Evolutionary conservation across 108 stramenopile species (phyloP).

Genomic region (Nitzschia inconspicua): DNA sequence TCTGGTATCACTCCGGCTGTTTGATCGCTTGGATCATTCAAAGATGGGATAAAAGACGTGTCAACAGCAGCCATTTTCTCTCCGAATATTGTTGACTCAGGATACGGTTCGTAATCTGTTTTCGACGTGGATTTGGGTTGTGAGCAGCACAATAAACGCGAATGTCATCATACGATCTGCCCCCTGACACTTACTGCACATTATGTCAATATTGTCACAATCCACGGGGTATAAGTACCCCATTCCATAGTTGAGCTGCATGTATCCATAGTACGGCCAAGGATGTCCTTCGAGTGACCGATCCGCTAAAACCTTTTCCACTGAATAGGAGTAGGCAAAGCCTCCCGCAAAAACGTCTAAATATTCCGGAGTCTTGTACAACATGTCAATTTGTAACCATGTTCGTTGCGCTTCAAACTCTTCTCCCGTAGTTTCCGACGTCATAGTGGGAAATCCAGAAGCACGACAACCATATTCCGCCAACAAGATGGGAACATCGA

Average conservation of each 20-base stretch:
- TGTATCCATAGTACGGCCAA: constrained; percentile 27
- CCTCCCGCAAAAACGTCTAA: constrained; percentile 35
- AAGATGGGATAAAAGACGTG: not conserved
- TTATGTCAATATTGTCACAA: constrained; percentile 5
- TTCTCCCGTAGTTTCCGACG: no score
- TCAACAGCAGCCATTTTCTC: not conserved
- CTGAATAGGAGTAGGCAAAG: constrained; percentile 46
- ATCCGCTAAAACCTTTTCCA: constrained; percentile 14
- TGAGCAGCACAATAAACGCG: no score
- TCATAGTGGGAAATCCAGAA: constrained; percentile 30
- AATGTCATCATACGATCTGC: no score
- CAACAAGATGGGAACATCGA: constrained; percentile 28
- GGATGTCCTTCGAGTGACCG: not conserved
- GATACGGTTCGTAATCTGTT: constrained; percentile 24
- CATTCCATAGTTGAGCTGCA: constrained; percentile 24
- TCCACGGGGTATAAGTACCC: constrained; percentile 30
- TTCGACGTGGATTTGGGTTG: constrained; percentile 5
- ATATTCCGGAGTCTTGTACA: constrained; percentile 18
- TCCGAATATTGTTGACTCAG: constrained; percentile 16
- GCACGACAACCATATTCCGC: constrained; percentile 48
- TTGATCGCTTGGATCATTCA: not conserved
- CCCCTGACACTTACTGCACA: constrained; percentile 1
- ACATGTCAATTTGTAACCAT: constrained; percentile 18
- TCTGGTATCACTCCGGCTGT: constrained; percentile 4
- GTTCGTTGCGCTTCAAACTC: constrained; percentile 39